phyloP scores from a whole-genome alignment of 2,329 filamentous ascomycete genomes.

The Colletotrichum lupini region DNA sequence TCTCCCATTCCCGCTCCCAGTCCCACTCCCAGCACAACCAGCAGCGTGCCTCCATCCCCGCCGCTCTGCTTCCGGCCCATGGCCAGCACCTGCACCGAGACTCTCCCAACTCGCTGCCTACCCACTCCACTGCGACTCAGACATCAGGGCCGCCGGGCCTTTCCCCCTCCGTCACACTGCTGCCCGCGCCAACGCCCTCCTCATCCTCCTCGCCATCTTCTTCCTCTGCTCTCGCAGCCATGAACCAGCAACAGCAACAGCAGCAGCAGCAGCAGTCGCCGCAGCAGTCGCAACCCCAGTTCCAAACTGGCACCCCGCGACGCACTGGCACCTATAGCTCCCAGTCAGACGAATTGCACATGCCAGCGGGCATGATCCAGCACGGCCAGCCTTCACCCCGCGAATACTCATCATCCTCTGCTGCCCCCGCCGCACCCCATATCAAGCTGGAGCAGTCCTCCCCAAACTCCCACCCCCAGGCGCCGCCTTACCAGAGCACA shows the following conservation, averaged over 20 bases:
- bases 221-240: slow-evolving; percentile 18
- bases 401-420: slow-evolving; percentile 52
- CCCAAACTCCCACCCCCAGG: slow-evolving; percentile 41
- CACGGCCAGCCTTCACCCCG: slow-evolving; percentile 58
- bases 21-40: slow-evolving; percentile 15
- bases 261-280: neutral
- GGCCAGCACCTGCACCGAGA: slow-evolving; percentile 29
- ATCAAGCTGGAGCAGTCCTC: slow-evolving; percentile 61
- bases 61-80: slow-evolving; percentile 34
- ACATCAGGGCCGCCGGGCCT: slow-evolving; percentile 33
- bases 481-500: slow-evolving; percentile 51
- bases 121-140: slow-evolving; percentile 31
- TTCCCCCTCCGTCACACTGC: slow-evolving; percentile 28
- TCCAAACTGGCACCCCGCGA: slow-evolving; percentile 48
- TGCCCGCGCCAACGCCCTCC: slow-evolving; percentile 8
- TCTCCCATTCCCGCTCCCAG: slow-evolving; percentile 13
- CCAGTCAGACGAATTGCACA: slow-evolving; percentile 66
- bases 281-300: slow-evolving; percentile 48
- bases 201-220: neutral
- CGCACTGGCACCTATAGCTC: slow-evolving; percentile 52
- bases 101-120: slow-evolving; percentile 19
- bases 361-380: slow-evolving; percentile 58
- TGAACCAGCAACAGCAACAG: slow-evolving; percentile 44
- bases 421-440: slow-evolving; percentile 53
- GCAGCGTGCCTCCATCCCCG: slow-evolving; percentile 29